Evolutionary conservation across 2,329 filamentous ascomycete species (phyloP).

Genomic region (Fusarium marasasianum): DNA sequence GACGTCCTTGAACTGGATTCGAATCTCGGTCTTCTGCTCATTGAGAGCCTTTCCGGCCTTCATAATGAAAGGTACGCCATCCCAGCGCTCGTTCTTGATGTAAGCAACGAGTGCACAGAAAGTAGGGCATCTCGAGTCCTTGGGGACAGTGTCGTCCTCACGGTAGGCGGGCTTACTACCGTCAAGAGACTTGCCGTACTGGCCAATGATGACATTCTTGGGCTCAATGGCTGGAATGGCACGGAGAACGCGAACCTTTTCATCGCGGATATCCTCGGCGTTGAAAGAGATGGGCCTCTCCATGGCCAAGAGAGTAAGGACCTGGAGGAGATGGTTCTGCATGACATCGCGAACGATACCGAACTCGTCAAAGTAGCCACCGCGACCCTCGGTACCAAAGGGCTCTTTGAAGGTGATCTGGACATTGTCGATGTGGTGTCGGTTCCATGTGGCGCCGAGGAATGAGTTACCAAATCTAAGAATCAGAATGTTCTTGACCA

Average conservation of each 20-base stretch:
- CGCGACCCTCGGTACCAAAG: conserved; percentile 96
- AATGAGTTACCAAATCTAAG: conserved; percentile 98
- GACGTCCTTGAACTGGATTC: conserved; percentile 99
- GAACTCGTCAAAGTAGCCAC: conserved; percentile 99
- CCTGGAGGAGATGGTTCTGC: conserved; percentile 99
- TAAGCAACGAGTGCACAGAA: conserved; percentile 97
- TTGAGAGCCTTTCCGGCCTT: conserved; percentile 99
- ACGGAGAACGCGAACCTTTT: conserved; percentile 96
- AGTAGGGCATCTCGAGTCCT: conserved; percentile 96
- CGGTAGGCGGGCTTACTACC: conserved; percentile 98
- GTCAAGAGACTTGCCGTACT: conserved; percentile 96
- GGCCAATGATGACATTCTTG: conserved; percentile 99
- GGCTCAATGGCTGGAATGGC: conserved; percentile 95
- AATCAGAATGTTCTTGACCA: conserved; percentile 99
- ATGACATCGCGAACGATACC: conserved; percentile 99
- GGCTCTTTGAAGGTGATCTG: conserved; percentile 99
- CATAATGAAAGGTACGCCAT: conserved; percentile 98
- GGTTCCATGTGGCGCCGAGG: conserved; percentile 98
- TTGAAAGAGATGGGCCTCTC: conserved; percentile 98
- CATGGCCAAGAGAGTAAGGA: conserved; percentile 96
- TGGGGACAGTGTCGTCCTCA: conserved; percentile 97
- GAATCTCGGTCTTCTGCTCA: conserved; percentile 99
- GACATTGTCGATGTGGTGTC: conserved; percentile 98
- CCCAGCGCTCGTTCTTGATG: conserved; percentile 99
- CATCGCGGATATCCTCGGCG: conserved; percentile 96